Percentiles rank a stretch among this genome's conserved stretches.
These are phyloP conservation scores for Amoebophrya sp. DNA, from an alignment of 169 alveolate genomes.

Conservation along the genomic window DNA sequence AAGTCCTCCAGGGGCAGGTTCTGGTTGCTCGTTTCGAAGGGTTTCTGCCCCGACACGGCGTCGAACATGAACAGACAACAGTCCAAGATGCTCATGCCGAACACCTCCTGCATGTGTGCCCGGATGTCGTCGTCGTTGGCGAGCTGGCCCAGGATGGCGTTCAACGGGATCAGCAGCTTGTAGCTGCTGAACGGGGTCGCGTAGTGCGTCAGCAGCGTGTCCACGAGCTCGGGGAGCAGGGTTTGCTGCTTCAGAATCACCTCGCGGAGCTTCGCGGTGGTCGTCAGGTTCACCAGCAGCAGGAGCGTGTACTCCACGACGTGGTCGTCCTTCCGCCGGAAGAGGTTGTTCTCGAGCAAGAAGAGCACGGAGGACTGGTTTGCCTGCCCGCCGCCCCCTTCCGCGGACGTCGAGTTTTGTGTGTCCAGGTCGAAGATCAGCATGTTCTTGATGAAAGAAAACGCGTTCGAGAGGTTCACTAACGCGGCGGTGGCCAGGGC, in stretches of 20 bases:
- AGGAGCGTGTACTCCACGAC: neutral
- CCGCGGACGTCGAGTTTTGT: too few species aligned
- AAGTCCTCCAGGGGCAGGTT: neutral
- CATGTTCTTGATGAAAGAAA: neutral
- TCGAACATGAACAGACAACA: neutral
- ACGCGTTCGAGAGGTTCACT: neutral
- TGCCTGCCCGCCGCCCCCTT: too few species aligned
- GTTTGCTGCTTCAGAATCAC: neutral
- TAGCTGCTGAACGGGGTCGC: neutral
- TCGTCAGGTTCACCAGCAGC: neutral
- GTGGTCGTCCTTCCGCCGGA: neutral
- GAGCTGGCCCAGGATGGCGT: neutral
- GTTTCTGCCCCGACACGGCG: neutral
- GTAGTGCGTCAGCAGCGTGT: slow-evolving; percentile 17
- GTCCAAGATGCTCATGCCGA: neutral
- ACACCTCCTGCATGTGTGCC: neutral
- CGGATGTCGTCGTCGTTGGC: slow-evolving; percentile 2
- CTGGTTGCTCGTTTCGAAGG: neutral
- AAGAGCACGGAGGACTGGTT: neutral
- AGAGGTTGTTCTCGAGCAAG: neutral
- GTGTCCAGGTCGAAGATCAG: neutral
- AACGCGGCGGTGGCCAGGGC: neutral
- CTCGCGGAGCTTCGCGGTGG: neutral
- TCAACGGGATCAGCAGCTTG: neutral
- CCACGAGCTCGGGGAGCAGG: neutral